Evolutionary conservation across 1,284 basidiomycete species (phyloP).

Genomic region (Lentinus polychrous): DNA sequence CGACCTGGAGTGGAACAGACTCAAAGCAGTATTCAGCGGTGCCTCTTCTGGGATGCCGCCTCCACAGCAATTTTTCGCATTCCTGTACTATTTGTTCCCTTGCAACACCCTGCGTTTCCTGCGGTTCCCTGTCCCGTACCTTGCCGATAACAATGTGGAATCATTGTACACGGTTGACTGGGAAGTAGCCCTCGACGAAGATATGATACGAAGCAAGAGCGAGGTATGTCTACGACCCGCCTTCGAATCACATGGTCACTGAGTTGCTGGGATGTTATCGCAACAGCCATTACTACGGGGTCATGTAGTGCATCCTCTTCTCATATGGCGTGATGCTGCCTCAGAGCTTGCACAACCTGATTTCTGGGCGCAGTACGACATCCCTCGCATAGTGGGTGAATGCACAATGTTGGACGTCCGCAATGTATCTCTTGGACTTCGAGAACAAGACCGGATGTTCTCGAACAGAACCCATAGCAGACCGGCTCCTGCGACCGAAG

Average conservation of each 20-base stretch:
- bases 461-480: conserved; percentile 3
- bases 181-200: conserved; percentile 62
- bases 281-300: conserved; percentile 59
- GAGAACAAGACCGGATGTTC: conserved; percentile 16
- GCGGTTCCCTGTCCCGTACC: conserved; percentile 56
- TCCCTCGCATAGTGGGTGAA: conserved; percentile 64
- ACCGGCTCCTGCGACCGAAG: not conserved
- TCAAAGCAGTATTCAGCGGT: conserved; percentile 50
- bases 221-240: conserved; percentile 37
- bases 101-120: conserved; percentile 77
- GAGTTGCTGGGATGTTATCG: conserved; percentile 4
- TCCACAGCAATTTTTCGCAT: conserved; percentile 62
- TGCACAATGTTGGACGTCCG: conserved; percentile 64
- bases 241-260: not conserved
- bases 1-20: conserved; percentile 56
- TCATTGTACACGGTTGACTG: conserved; percentile 58
- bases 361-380: conserved; percentile 62
- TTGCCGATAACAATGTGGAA: conserved; percentile 40
- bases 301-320: conserved; percentile 67
- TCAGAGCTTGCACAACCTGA: conserved; percentile 58
- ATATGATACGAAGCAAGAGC: conserved; percentile 60
- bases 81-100: conserved; percentile 84
- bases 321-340: conserved; percentile 58
- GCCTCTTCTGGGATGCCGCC: conserved; percentile 45
- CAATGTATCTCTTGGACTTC: conserved; percentile 41